Conservation (phyloP, 2,329 filamentous ascomycete species). For the Xylariaceae sp. region DNA sequence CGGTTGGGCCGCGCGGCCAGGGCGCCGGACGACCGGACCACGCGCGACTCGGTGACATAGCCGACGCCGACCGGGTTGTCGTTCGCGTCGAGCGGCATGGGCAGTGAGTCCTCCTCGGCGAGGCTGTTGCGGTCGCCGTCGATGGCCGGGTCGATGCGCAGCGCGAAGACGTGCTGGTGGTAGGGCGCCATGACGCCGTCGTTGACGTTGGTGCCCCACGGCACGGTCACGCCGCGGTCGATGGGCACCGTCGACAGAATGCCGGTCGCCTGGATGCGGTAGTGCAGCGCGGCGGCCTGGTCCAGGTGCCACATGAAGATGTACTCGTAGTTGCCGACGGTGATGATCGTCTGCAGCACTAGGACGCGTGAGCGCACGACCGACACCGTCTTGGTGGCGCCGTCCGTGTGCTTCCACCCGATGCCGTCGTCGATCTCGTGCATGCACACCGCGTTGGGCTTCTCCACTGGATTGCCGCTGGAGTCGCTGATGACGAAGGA, state of each 20-base stretch:
- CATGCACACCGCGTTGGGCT: slow-evolving; percentile 57
- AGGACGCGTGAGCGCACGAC: slow-evolving; percentile 55
- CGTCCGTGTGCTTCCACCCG: slow-evolving; percentile 65
- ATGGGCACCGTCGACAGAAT: slow-evolving; percentile 59
- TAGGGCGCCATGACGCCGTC: slow-evolving; percentile 56
- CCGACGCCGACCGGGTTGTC: slow-evolving; percentile 56
- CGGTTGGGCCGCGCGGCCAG: slow-evolving; percentile 45
- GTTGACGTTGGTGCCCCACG: slow-evolving; percentile 56
- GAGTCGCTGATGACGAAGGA: slow-evolving; percentile 43
- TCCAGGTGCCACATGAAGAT: slow-evolving; percentile 59
- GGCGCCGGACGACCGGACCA: slow-evolving; percentile 37
- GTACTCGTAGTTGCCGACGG: slow-evolving; percentile 65
- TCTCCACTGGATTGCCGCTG: slow-evolving; percentile 44
- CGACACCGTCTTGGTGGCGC: slow-evolving; percentile 53
- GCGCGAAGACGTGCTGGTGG: slow-evolving; percentile 61
- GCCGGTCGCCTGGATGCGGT: slow-evolving; percentile 59
- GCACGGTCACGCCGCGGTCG: slow-evolving; percentile 43
- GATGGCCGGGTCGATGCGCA: slow-evolving; percentile 55
- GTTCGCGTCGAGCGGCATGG: slow-evolving; percentile 32
- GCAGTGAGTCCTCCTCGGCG: slow-evolving; percentile 24
- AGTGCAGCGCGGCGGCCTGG: slow-evolving; percentile 51
- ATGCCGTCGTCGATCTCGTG: slow-evolving; percentile 66
- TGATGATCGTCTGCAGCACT: slow-evolving; percentile 61
- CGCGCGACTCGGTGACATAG: slow-evolving; percentile 45
- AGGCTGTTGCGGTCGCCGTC: slow-evolving; percentile 29